Base-by-base conservation (phyloP, 805 yeast species). In the Saturnispora bothae region DNA sequence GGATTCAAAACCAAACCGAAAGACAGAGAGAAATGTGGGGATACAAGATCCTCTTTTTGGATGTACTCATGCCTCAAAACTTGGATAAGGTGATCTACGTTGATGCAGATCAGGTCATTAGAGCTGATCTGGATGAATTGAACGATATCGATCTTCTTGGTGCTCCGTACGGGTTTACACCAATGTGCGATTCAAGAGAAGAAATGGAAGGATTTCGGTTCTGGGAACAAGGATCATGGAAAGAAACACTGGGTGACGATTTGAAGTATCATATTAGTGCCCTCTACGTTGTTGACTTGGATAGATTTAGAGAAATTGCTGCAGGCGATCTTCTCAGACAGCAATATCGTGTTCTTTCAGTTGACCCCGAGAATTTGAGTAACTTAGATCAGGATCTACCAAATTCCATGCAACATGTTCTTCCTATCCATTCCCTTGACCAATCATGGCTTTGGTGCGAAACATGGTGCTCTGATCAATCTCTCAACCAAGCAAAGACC, bases 191-290 rank as follows among this genome's bases (percentile, higher is more conserved):
- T 36, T 78, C 86, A 0, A 64, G 89, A 35, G 57, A 58, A 19
- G 94, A 82, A 48, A 80, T 78, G 79, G 89, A 82, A 52, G 94
- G 89, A 0, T 83, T 68, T 56, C 57, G 92, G 45, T 92, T 89
- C 60, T 92, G 97, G 98, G 80, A 85, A 50, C 72, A 75, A 44
- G 97, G 96, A 0, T 89, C 84, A 57, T 89, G 98, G 98, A 63
- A 73, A 42, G 65, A 67, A 3, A 66, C 69, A 19, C 61, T 89
- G 31, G 64, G 65, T 10, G 72, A 69, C 26, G 69, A 74, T 29
- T 61, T 65, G 25, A 79, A 74, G 41, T 82, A 85, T 55, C 94
- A 86, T 49, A 81, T 83, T 46, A 78, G 94, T 57, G 96, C 96
- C 0, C 64, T 83, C 17, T 86, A 76, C 50, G 83, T 86, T 6